phyloP scores from a whole-genome alignment of 1,284 basidiomycete species.

The Phellopilus nigrolimitatus region DNA sequence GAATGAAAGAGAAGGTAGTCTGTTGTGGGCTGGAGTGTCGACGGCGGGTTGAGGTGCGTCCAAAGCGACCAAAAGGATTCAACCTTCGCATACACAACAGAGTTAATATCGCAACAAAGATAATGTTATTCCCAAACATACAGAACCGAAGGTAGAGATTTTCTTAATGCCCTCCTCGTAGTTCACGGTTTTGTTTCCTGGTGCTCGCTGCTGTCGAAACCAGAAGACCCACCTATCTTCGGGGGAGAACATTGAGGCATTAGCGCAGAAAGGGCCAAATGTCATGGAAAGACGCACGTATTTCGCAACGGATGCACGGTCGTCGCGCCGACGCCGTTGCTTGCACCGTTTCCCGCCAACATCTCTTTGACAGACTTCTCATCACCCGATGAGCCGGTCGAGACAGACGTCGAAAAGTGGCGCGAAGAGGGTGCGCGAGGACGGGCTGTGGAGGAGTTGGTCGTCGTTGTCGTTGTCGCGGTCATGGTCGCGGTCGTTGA shows the following conservation, averaged over 20 bases:
- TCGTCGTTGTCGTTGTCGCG: slow-evolving; percentile 18
- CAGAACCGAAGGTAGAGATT: slow-evolving; percentile 72
- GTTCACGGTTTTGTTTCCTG: slow-evolving; percentile 73
- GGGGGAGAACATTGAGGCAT: slow-evolving; percentile 7
- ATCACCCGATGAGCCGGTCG: slow-evolving; percentile 32
- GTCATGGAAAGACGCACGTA: slow-evolving; percentile 62
- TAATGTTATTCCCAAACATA: slow-evolving; percentile 38
- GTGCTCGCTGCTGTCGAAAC: slow-evolving; percentile 79
- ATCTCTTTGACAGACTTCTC: slow-evolving; percentile 46
- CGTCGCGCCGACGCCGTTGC: slow-evolving; percentile 28
- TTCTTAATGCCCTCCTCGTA: slow-evolving; percentile 88
- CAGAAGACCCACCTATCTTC: slow-evolving; percentile 73
- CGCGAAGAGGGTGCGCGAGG: slow-evolving; percentile 55
- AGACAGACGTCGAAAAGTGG: slow-evolving; percentile 69
- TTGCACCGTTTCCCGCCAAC: slow-evolving; percentile 31
- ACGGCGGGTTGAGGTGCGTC: slow-evolving; percentile 75
- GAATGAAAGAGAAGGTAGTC: slow-evolving; percentile 84
- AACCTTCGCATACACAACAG: slow-evolving; percentile 53
- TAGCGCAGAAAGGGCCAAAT: slow-evolving; percentile 17
- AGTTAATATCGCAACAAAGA: too few relatives aligned
- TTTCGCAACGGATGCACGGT: slow-evolving; percentile 69
- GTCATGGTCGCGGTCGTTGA: slow-evolving; percentile 20
- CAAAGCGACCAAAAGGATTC: slow-evolving; percentile 84
- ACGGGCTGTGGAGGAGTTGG: slow-evolving; percentile 32
- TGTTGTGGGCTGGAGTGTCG: slow-evolving; percentile 68